Conservation (phyloP, 2,329 filamentous ascomycete genomes). For the Trichophyton mentagrophytes region DNA sequence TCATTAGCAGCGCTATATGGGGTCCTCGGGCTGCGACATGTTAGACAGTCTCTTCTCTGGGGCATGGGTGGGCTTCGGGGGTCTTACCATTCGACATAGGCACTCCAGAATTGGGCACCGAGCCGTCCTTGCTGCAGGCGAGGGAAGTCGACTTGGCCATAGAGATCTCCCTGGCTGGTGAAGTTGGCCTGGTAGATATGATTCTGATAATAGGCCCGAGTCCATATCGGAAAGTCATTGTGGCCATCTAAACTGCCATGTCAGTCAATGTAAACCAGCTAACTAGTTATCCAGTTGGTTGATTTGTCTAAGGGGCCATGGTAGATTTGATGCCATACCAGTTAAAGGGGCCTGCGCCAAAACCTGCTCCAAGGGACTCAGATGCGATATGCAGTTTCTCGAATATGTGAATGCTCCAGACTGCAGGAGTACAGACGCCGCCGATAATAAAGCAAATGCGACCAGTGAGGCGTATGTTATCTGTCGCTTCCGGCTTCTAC, state of each 20-base stretch:
- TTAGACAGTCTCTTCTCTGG: background rate
- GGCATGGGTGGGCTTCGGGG: background rate
- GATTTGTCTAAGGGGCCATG: background rate
- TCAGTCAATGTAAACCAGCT: background rate
- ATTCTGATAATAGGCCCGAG: slow-evolving; percentile 57
- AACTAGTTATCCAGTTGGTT: no score
- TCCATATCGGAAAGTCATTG: slow-evolving; percentile 67
- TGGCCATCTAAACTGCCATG: slow-evolving; percentile 55
- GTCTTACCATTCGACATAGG: slow-evolving; percentile 55
- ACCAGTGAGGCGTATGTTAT: background rate
- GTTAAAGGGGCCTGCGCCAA: background rate
- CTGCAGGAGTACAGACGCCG: background rate
- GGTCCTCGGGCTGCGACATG: background rate
- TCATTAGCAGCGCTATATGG: background rate
- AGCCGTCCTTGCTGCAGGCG: slow-evolving; percentile 57
- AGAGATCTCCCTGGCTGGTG: slow-evolving; percentile 52
- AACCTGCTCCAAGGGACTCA: background rate
- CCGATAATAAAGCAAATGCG: background rate
- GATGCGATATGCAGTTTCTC: background rate
- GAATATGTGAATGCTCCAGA: background rate
- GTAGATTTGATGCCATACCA: background rate
- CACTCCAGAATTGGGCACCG: slow-evolving; percentile 78
- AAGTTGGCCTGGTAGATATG: slow-evolving; percentile 66
- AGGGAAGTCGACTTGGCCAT: slow-evolving; percentile 64
- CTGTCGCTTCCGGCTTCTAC: background rate